Base-by-base conservation (phyloP, 2,329 filamentous ascomycete species). In the Pseudogymnoascus sp. region DNA sequence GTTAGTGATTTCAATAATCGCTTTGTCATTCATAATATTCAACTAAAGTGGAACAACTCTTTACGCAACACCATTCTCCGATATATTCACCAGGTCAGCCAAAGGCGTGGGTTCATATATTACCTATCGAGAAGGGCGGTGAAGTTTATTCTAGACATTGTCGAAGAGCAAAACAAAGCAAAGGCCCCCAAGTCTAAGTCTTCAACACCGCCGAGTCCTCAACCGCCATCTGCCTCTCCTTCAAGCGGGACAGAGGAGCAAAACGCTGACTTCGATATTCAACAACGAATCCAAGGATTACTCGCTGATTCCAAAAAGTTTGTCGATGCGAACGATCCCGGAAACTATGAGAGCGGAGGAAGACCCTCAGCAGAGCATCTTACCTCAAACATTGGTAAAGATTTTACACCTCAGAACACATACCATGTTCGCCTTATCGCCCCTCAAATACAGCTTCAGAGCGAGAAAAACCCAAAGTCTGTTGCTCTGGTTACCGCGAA, bases 11-110 rank as follows among this genome's bases (percentile, higher is more conserved):
- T 97, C 80, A 95, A 96, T 73, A 99, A 99, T 72, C 89, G 95
- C 1, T 99, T 99, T 78, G 93, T 97, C 69, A 89, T 99, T 61
- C 95, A 99, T 79, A 99, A 99, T 70, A 85, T 96, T 73, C 95
- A 99, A 71, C 79, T 99, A 63, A 99, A 99, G 75, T 99, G 95
- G 95, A 97, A 96, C 78, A 99, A 99, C 70, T 85, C 93, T 9
- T 78, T 99, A 38, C 87, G 95, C 64, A 97, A 99, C 72, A 97
- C 97, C 70, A 95, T 99, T 59, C 83, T 99, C 41, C 90, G 95
- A 23, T 99, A 99, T 74, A 96, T 95, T 66, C 95, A 99, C 72
- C 95, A 99, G 78, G 95, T 96, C 70, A 92, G 93, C 73, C 96
- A 99, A 76, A 85, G 95, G 60, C 87, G 95, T 68, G 96, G 95